These are phyloP conservation scores for Sequoiadendron giganteum DNA, from an alignment of 75 land plant genomes.

Conservation along the genomic window DNA sequence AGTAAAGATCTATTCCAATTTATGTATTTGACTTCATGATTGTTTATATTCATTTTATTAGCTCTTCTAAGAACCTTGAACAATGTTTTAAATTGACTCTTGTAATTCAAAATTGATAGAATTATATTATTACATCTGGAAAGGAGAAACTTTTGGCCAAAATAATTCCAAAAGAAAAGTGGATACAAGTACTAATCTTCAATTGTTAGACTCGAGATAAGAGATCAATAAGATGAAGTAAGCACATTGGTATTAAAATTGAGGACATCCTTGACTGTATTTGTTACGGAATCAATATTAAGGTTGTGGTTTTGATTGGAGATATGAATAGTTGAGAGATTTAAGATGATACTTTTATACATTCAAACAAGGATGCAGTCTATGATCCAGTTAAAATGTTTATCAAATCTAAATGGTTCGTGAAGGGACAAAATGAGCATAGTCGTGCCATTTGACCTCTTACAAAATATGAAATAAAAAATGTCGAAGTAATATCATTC, in stretches of 20 bases:
- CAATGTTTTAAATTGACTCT: not conserved
- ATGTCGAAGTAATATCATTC: not conserved
- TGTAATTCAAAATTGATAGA: not conserved
- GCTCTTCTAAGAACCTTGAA: not conserved
- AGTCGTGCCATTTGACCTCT: not conserved
- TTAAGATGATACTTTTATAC: not conserved
- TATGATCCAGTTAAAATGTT: not conserved
- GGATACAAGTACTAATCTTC: not conserved
- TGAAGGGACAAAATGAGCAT: not conserved
- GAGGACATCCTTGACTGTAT: not conserved
- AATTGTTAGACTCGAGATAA: not conserved
- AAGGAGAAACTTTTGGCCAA: not conserved
- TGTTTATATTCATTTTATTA: not conserved
- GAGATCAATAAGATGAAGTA: not conserved
- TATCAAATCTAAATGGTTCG: not conserved
- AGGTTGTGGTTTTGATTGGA: not conserved
- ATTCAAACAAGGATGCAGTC: not conserved
- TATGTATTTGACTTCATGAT: not conserved
- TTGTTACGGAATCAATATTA: not conserved
- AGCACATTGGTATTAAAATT: not conserved
- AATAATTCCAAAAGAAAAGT: not conserved
- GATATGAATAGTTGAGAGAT: not conserved
- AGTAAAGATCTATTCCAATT: not conserved
- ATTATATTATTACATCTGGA: not conserved
- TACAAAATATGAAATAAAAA: not conserved